A percentile compares a stretch with the other conserved stretches of the same genome.
phyloP scores from a whole-genome alignment of 1,139 yeast genomes.

The Protomyces arabidopsidicola region DNA sequence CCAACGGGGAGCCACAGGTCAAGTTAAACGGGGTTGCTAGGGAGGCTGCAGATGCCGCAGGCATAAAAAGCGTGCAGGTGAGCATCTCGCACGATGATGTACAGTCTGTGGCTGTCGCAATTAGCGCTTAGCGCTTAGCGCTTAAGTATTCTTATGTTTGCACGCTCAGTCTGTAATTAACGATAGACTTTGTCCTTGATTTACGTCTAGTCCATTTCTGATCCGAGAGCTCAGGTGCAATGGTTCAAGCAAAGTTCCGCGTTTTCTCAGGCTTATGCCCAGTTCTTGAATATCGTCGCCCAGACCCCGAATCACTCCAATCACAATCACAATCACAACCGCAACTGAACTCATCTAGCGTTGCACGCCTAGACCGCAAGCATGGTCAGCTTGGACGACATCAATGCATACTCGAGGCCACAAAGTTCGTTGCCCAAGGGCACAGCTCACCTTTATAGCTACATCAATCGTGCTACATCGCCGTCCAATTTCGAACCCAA shows the following conservation, averaged over 20 bases:
- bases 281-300: neutral
- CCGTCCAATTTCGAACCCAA: constrained; percentile 83
- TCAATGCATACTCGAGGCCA: constrained; percentile 22
- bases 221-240: too few relatives aligned
- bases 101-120: constrained; percentile 96
- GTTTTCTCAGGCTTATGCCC: neutral
- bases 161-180: too few relatives aligned
- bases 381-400: constrained; percentile 23
- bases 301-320: neutral
- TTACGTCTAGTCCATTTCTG: too few relatives aligned
- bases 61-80: constrained; percentile 68
- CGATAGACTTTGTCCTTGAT: too few relatives aligned
- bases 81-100: constrained; percentile 93
- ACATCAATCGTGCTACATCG: constrained; percentile 75
- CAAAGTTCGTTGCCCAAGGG: constrained; percentile 22
- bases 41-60: constrained; percentile 63
- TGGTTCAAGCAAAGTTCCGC: too few relatives aligned
- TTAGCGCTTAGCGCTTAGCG: neutral
- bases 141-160: neutral
- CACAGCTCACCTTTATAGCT: constrained; percentile 10
- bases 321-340: neutral
- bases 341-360: neutral
- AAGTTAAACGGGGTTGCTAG: constrained; percentile 69
- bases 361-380: neutral
- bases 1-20: constrained; percentile 80